Evolutionary conservation across 139 green algal genomes (phyloP), one percentile per base, ranked within the genome.

Genomic region (Diplosphaera chodatii): DNA sequence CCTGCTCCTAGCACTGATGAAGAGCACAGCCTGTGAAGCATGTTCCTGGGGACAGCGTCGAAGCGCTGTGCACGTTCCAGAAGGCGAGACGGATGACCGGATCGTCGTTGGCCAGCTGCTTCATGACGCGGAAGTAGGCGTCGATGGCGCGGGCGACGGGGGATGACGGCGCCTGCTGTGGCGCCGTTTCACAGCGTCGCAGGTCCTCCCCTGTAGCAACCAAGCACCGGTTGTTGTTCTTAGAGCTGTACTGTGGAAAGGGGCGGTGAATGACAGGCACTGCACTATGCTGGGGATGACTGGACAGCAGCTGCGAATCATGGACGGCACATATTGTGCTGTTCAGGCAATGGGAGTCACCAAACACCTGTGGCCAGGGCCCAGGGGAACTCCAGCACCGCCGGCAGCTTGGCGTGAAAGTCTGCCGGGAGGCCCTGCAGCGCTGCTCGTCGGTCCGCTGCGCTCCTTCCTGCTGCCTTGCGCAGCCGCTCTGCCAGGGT

Each of bases 371-470:
- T 70, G 33, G 66, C 66, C 25, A 70, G 32, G 25, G 66, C 31
- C 65, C 65, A 69, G 27, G 66, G 66, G 34, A 70, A 70, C 23
- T 70, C 66, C 34, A 62, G 66, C 34, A 70, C 25, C 66, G n/a
- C 28, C 1, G 66, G 25, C 66, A 70, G 34, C 34, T 70, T 8
- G 10, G 34, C 18, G 15, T 70, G 66, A 34, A 70, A 70, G 34
- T 63, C 66, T 23, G 30, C 29, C 34, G n/a, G 6, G 23, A 28
- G 22, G 30, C 64, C 22, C 8, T 27, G 4, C 64, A 40, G 18
- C 64, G 64, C 31, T 10, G 18, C 18, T 15, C 31, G 32, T 13
- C 10, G n/a, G 21, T 31, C 34, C 5, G 34, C n/a, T 25, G 23
- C 21, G 66, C 30, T 25, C 16, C 33, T 62, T 31, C 33, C 25